Percentiles rank a stretch among this genome's conserved stretches.
Evolutionary conservation across 345 rosid species (phyloP).

Genomic region (Excoecaria cochinchinensis): DNA sequence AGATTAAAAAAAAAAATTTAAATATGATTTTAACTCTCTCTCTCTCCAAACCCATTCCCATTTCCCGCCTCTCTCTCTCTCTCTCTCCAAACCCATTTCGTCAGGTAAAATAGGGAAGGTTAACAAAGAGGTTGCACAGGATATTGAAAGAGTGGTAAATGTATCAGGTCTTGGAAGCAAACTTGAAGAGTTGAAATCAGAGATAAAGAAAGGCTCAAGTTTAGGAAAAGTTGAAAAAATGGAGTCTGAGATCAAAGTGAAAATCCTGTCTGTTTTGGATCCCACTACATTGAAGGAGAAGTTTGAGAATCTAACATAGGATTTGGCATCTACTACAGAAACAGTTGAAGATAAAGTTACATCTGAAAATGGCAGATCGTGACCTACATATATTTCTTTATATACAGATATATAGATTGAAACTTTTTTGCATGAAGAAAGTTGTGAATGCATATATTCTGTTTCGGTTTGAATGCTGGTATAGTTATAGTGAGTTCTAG

Average conservation of each 20-base stretch:
- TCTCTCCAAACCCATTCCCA: too few relatives aligned
- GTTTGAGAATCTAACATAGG: conserved; percentile 33
- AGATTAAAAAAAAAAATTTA: too few relatives aligned
- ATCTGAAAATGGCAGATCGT: conserved; percentile 36
- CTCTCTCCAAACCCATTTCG: too few relatives aligned
- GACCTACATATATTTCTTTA: background rate
- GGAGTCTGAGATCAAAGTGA: conserved; percentile 35
- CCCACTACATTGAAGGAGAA: conserved; percentile 27
- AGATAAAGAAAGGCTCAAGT: conserved; percentile 26
- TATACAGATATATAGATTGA: too few relatives aligned
- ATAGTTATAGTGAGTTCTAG: background rate
- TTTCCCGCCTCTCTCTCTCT: too few relatives aligned
- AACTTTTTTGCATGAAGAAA: background rate
- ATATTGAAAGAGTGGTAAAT: conserved; percentile 31
- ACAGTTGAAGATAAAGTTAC: conserved; percentile 13
- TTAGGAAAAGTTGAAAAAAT: conserved; percentile 23
- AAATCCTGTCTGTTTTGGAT: conserved; percentile 32
- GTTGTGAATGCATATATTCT: background rate
- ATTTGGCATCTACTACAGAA: conserved; percentile 23
- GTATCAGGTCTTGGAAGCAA: conserved; percentile 27
- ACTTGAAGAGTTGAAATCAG: conserved; percentile 37
- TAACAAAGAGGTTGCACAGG: conserved; percentile 33
- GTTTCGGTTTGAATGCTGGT: background rate
- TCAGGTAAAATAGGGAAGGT: conserved; percentile 26
- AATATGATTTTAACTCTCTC: too few relatives aligned